Base-by-base conservation (phyloP, 768 basidiomycete genomes). In the Mycena haematopus region DNA sequence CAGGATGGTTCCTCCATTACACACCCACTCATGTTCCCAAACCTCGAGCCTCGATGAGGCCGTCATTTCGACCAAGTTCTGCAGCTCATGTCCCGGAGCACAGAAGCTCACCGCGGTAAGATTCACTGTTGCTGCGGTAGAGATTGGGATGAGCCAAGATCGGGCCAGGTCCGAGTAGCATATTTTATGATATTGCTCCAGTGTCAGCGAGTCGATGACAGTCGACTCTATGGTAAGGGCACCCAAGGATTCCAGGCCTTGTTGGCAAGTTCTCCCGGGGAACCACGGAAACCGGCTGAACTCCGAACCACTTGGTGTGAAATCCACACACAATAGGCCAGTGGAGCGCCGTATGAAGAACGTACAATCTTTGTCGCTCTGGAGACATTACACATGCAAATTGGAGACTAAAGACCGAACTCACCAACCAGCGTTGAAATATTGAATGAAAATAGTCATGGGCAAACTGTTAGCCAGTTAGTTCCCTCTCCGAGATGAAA, bases 291-390 rank as follows among this genome's bases (percentile, higher is more conserved):
- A 21, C 8, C 29, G 29, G 29, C 29, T 31, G 6, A 31, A 42
- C 6, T 42, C 17, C 3, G 19, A 19, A n/a, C 22, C 22, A 21
- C 46, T 17, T 13, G 2, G 13, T 6, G 11, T 11, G 25, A 45
- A 40, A 6, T 59, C 58, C 1, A 35, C 42, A 27, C 58, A 52
- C 11, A 59, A 49, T 8, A 27, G 40, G 19, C 51, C 40, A 24
- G 50, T 52, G 11, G 58, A 59, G 8, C 29, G 21, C 19, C 40
- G 50, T 1, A 52, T 25, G 25, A 36, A 52, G 10, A 52, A 27
- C 22, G 50, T 45, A 9, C 29, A 52, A 0, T 33, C 6, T 0
- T 0, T 0, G 2, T 5, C 21, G 1, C 0, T 0, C 50, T 59
- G 21, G 1, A 19, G 15, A 21, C n/a, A 17, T 24, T 17, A 11